These are phyloP conservation scores for Prunella vulgaris DNA, from an alignment of 257 asterid species.

Conservation along the genomic window DNA sequence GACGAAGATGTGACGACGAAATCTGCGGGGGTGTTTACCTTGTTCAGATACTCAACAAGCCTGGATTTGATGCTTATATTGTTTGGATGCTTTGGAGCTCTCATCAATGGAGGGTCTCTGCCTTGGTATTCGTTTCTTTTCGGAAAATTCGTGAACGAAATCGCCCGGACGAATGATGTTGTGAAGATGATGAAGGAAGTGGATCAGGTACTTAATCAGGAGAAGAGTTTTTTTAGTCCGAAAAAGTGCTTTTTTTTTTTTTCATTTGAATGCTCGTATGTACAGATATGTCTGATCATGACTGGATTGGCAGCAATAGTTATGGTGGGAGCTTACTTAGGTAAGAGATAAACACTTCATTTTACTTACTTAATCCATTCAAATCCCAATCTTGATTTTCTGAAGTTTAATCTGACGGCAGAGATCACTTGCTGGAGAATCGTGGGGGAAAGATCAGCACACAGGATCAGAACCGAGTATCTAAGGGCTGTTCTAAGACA, in stretches of 20 bases:
- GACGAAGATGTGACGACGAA: slow-evolving; percentile 38
- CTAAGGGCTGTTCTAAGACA: slow-evolving; percentile 72
- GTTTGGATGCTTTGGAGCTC: slow-evolving; percentile 73
- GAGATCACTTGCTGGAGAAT: slow-evolving; percentile 87
- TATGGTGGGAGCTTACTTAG: slow-evolving; percentile 74
- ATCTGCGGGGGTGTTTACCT: slow-evolving; percentile 48
- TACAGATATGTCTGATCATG: slow-evolving; percentile 67
- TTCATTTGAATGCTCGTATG: too few relatives aligned
- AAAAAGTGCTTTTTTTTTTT: too few relatives aligned
- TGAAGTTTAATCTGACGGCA: slow-evolving; percentile 21
- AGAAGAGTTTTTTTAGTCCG: too few relatives aligned
- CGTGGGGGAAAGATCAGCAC: slow-evolving; percentile 81
- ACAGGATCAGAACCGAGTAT: slow-evolving; percentile 68
- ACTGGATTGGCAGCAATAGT: slow-evolving; percentile 65
- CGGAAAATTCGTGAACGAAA: slow-evolving; percentile 62
- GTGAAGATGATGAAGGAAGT: slow-evolving; percentile 72
- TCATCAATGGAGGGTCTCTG: slow-evolving; percentile 82
- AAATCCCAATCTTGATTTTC: slow-evolving; percentile 6
- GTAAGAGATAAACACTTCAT: slow-evolving; percentile 24
- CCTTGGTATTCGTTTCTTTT: slow-evolving; percentile 85
- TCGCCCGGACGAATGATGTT: slow-evolving; percentile 31
- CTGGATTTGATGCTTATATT: slow-evolving; percentile 54
- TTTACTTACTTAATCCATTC: not conserved
- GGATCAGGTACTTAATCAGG: slow-evolving; percentile 43
- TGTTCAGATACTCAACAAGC: slow-evolving; percentile 68